Base-by-base conservation (phyloP, 192 early-diverging fungal species). In the Rhizoclosmatium sp. region DNA sequence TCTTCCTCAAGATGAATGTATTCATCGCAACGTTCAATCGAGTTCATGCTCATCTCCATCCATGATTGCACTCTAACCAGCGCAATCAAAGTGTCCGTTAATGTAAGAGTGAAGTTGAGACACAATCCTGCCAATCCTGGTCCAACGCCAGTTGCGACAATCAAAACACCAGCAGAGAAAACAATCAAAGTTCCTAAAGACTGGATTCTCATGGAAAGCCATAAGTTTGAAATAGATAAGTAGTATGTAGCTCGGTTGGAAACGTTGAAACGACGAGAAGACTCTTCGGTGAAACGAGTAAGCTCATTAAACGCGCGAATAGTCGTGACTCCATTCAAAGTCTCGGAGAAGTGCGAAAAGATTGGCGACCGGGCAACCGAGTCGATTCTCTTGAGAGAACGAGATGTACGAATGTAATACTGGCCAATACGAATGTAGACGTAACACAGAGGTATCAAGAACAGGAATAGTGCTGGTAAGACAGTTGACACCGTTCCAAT, bases 321-420 rank as follows among this genome's bases (percentile, higher is more conserved):
- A 0, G 95, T 97, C 2, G 94, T 78, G 12, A 95, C 67, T 0
- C 97, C 97, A 19, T 89, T 87, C 41, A 94, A 71, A 0, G 92
- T 86, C 61, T 93, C 93, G 9, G 80, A 76, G 85, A 94, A 48
- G 86, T 86, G 81, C 81, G 89, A 69, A 87, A 87, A 80, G 3
- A 98, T 83, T 0, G 95, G 93, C 2, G 93, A 93, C 47, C 94
- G 88, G n/a, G 93, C 82, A 19, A 94, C 87, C 4, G 93, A 92
- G 59, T 96, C 95, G 2, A 98, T 82, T 31, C 94, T 92, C 79
- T 96, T 95, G 44, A 99, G 65, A 82, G 97, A 95, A 59, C 84
- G 92, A 0, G 92, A 67, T 3, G 75, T 78, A 41, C 71, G 10
- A 1, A 74, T 70, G 59, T 69, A 80, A 40, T 42, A 56, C 44